phyloP scores from a whole-genome alignment of 2,329 filamentous ascomycete species.

The Hypoxylon sp. region DNA sequence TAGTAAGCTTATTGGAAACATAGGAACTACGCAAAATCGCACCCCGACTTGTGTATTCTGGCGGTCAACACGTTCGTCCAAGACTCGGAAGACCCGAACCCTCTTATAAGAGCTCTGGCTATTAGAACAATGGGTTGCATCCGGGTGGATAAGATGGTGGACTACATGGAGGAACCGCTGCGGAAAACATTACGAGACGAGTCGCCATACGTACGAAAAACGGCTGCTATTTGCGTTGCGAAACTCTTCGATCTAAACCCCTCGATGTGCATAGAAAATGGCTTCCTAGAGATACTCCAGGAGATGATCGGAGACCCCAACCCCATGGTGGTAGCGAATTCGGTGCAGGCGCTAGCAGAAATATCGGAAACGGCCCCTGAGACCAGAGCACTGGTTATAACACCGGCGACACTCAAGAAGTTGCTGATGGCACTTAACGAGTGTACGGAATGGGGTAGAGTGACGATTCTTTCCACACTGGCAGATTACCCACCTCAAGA shows the following conservation, averaged over 20 bases:
- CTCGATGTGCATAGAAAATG: conserved; percentile 93
- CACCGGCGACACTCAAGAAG: conserved; percentile 88
- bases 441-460: conserved; percentile 97
- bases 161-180: conserved; percentile 99
- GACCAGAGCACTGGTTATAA: conserved; percentile 88
- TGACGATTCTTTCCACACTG: conserved; percentile 91
- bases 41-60: conserved; percentile 97
- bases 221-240: conserved; percentile 95
- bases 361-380: conserved; percentile 93
- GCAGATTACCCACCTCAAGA: conserved; percentile 91
- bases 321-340: conserved; percentile 99
- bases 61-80: conserved; percentile 99
- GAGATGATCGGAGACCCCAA: conserved; percentile 98
- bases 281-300: conserved; percentile 92
- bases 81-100: conserved; percentile 98
- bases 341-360: conserved; percentile 92
- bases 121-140: conserved; percentile 99
- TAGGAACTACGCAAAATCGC: conserved; percentile 99
- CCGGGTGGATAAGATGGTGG: conserved; percentile 98
- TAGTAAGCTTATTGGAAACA: conserved; percentile 44
- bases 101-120: conserved; percentile 91
- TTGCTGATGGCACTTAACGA: conserved; percentile 96
- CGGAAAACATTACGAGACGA: conserved; percentile 97
- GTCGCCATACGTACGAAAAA: conserved; percentile 98
- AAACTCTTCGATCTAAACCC: conserved; percentile 98